Base-by-base conservation (phyloP, 306 rosid species). In the Cajanus cajan region DNA sequence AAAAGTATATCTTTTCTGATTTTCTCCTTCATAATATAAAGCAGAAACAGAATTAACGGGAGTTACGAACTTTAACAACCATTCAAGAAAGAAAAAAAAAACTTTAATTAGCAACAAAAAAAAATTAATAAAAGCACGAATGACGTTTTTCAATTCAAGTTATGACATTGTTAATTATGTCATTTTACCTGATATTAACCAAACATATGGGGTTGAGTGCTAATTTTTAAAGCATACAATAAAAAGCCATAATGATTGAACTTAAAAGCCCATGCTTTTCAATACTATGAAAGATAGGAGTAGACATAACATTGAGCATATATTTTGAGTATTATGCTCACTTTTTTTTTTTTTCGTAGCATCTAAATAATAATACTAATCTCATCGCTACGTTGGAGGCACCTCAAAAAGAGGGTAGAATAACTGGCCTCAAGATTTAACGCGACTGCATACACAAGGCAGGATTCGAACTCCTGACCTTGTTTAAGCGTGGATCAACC, bases 161-260 rank as follows among this genome's bases (percentile, higher is more conserved):
- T 47, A 36, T 61, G 34, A 11, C 36, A 21, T 9, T 47, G 72
- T 33, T 71, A 61, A 50, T 34, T 48, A 22, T 71, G 73, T 71
- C 72, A 79, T 71, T 79, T 71, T 59, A 61, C 66, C 73, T 47
- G 2, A 47, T 79, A 22, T 61, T 71, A 70, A 61, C 73, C 63
- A 71, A 48, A 47, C 66, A 48, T 36, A n/a, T 6, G 65, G 45
- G 24, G 77, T 44, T 22, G 73, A 37, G 66, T 34, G 73, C 39
- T 61, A 39, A 36, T 34, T 79, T 70, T 71, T 24, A 61, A 79
- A 79, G 28, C 40, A 47, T 39, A 8, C 68, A n/a, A 36, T 11
- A 15, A 10, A 19, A 68, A 58, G 22, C 40, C 77, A 78, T 44
- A 22, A 61, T 79, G 34, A 70, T 71, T 71, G 22, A 63, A 33